Percentiles rank a stretch among this genome's conserved stretches.
These are phyloP conservation scores for Carallia brachiata DNA, from an alignment of 345 rosid species.

Conservation along the genomic window DNA sequence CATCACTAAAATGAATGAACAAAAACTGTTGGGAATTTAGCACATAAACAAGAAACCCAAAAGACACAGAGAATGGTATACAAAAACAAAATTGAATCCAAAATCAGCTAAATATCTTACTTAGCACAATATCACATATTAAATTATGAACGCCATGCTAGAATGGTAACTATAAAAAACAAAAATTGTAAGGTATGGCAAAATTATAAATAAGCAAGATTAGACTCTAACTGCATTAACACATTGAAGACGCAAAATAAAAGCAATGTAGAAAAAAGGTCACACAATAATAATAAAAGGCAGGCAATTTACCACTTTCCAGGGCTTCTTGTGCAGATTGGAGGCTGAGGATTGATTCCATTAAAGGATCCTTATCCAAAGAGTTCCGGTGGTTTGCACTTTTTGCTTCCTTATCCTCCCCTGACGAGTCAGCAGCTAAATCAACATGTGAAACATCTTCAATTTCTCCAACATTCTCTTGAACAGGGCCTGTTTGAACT, in stretches of 20 bases:
- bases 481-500: constrained; percentile 39
- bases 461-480: constrained; percentile 38
- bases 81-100: background rate
- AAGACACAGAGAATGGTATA: background rate
- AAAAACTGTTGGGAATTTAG: background rate
- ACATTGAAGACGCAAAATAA: background rate
- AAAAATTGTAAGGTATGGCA: too few species aligned
- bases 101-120: too few species aligned
- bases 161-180: too few species aligned
- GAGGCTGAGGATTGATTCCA: constrained; percentile 46
- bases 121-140: too few species aligned
- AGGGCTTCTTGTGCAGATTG: constrained; percentile 66
- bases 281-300: background rate
- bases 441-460: constrained; percentile 45
- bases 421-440: constrained; percentile 42
- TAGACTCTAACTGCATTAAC: background rate
- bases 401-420: constrained; percentile 44
- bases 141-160: too few species aligned
- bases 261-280: background rate
- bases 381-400: constrained; percentile 36
- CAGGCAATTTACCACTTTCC: constrained; percentile 44
- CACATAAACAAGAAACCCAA: background rate
- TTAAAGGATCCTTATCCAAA: constrained; percentile 51
- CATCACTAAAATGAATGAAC: background rate
- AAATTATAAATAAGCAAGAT: too few species aligned